phyloP scores from a whole-genome alignment of 768 basidiomycete genomes.

The Agrocybe chaxingu region DNA sequence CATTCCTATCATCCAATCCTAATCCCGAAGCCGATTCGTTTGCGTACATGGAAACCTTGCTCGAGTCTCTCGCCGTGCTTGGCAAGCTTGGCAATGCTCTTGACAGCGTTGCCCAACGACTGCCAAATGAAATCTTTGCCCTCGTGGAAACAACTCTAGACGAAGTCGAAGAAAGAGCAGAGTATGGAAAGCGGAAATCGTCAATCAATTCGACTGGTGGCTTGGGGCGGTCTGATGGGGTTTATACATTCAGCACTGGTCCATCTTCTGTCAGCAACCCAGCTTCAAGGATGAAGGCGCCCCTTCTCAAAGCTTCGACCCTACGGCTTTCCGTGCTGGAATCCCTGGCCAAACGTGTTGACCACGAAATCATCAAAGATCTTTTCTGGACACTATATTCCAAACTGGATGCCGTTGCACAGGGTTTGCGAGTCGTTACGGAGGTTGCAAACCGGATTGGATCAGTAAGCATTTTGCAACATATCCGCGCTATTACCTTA shows the following conservation, averaged over 20 bases:
- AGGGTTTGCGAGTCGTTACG: constrained; percentile 85
- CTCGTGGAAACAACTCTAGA: constrained; percentile 85
- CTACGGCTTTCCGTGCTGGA: constrained; percentile 74
- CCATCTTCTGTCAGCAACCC: constrained; percentile 20
- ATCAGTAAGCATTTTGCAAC: constrained; percentile 57
- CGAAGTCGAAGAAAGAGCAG: constrained; percentile 89
- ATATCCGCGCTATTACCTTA: not conserved
- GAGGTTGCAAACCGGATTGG: constrained; percentile 91
- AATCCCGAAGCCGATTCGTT: constrained; percentile 95
- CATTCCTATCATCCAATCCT: constrained; percentile 18
- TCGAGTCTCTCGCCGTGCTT: constrained; percentile 90
- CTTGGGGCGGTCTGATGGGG: constrained; percentile 43
- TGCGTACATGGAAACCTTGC: constrained; percentile 84
- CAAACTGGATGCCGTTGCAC: constrained; percentile 90
- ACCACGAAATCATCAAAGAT: constrained; percentile 86
- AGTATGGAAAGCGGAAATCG: constrained; percentile 61
- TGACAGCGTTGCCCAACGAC: constrained; percentile 79
- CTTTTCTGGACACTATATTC: constrained; percentile 98
- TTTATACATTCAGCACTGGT: constrained; percentile 46
- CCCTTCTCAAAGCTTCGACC: constrained; percentile 43
- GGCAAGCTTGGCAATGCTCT: constrained; percentile 84
- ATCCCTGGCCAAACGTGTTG: constrained; percentile 63
- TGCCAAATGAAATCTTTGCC: constrained; percentile 78
- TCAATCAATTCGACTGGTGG: constrained; percentile 31
- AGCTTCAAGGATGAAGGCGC: constrained; percentile 22